These are phyloP conservation scores for Xylaria sp. DNA, from an alignment of 2,329 filamentous ascomycete species.

Conservation along the genomic window DNA sequence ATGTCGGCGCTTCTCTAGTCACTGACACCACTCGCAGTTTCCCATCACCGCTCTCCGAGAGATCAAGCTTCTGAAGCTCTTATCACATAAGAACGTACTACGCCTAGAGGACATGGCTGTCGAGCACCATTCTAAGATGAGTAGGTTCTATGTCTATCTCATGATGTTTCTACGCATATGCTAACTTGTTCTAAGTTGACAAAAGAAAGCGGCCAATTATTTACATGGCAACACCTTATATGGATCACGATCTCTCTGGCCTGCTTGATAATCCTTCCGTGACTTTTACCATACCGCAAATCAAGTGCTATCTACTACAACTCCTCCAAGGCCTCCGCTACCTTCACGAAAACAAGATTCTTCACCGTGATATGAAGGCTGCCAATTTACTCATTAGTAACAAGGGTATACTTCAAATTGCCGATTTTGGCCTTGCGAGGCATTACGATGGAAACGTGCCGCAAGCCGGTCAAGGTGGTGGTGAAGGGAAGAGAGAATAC, in stretches of 20 bases:
- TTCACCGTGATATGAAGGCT: conserved; percentile 99
- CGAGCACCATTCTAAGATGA: conserved; percentile 67
- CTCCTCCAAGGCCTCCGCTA: conserved; percentile 90
- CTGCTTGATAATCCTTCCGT: conserved; percentile 95
- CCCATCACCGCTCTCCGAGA: conserved; percentile 98
- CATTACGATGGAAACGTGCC: conserved; percentile 91
- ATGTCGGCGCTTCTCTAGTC: conserved; percentile 12
- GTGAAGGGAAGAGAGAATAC: conserved; percentile 88
- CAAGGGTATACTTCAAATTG: conserved; percentile 91
- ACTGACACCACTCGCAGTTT: conserved; percentile 65
- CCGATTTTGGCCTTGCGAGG: conserved; percentile 93
- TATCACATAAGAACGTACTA: conserved; percentile 91
- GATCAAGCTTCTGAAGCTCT: conserved; percentile 94
- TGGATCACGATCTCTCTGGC: conserved; percentile 98
- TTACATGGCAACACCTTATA: conserved; percentile 99
- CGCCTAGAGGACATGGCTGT: conserved; percentile 96
- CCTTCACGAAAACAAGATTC: conserved; percentile 87
- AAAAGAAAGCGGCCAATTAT: conserved; percentile 86
- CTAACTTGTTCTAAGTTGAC: conserved; percentile 67
- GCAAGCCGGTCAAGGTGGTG: conserved; percentile 79
- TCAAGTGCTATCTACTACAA: conserved; percentile 98
- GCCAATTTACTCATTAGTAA: conserved; percentile 98
- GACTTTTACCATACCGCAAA: conserved; percentile 85
- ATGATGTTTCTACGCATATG: conserved; percentile 20
- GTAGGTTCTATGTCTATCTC: conserved; percentile 39